Percentiles rank a stretch among this genome's conserved stretches.
phyloP scores from a whole-genome alignment of 257 asterid genomes.

The Coffea canephora region DNA sequence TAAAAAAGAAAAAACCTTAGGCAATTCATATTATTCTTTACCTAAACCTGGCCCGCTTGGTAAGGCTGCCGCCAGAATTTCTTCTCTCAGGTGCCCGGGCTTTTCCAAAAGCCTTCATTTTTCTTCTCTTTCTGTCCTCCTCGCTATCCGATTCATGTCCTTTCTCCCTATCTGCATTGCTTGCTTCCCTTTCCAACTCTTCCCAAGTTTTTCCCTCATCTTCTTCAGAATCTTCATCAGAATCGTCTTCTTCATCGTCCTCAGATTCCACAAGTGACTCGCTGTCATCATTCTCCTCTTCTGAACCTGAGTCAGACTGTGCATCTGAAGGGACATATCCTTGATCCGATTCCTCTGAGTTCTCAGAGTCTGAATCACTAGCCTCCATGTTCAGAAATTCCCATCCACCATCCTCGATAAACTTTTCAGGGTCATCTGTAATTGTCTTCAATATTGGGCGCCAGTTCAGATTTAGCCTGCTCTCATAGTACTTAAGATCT shows the following conservation, averaged over 20 bases:
- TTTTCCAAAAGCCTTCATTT: slow-evolving; percentile 54
- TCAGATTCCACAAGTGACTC: slow-evolving; percentile 75
- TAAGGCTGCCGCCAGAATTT: slow-evolving; percentile 33
- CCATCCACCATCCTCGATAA: slow-evolving; percentile 79
- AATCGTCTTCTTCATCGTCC: slow-evolving; percentile 46
- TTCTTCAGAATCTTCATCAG: slow-evolving; percentile 48
- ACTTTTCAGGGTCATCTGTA: slow-evolving; percentile 62
- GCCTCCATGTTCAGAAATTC: slow-evolving; percentile 78
- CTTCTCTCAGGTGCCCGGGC: slow-evolving; percentile 45
- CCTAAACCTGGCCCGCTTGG: slow-evolving; percentile 55
- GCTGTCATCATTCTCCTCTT: slow-evolving; percentile 59
- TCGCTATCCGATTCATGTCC: slow-evolving; percentile 75
- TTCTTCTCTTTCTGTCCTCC: slow-evolving; percentile 64
- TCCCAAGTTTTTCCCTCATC: slow-evolving; percentile 85
- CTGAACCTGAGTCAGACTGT: slow-evolving; percentile 66
- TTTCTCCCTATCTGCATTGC: slow-evolving; percentile 63
- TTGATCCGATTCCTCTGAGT: slow-evolving; percentile 59
- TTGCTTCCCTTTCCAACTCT: slow-evolving; percentile 79
- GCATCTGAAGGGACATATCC: slow-evolving; percentile 71
- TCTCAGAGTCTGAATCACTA: slow-evolving; percentile 63
- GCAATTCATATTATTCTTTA: slow-evolving; percentile 19
- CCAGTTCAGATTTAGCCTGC: slow-evolving; percentile 76
- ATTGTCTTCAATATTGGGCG: slow-evolving; percentile 64
- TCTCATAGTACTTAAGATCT: slow-evolving; percentile 77
- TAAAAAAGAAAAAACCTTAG: not conserved